Base-by-base conservation (phyloP, 768 basidiomycete genomes). In the Kwoniella bestiolae region DNA sequence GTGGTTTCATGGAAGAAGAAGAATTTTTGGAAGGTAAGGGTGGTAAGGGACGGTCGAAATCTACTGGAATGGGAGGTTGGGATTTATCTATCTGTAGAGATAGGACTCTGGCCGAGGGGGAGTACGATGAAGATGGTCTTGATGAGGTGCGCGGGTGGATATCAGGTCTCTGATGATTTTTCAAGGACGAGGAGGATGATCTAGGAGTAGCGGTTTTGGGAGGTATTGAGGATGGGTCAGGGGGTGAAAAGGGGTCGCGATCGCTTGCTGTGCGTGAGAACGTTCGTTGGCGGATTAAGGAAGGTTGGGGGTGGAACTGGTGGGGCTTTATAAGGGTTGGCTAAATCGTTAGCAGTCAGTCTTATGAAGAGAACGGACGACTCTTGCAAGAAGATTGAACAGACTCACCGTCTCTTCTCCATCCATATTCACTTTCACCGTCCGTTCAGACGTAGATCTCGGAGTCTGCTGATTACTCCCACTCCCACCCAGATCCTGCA, bases 211-310 rank as follows among this genome's bases (percentile, higher is more conserved):
- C 41, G n/a, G 38, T 41, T 3, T 31, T 32, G 9, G 34, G 63
- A 25, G 63, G 8, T 7, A 21, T 12, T 31, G 34, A 38, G n/a
- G 32, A 4, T 25, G 49, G 34, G 12, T 45, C 35, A 47, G 52
- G 50, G 31, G 56, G 63, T 32, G 65, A 29, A 31, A 58, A 63
- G 9, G 71, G 26, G 38, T 70, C 56, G 21, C 69, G 50, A 56
- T 73, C 72, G 46, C 72, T 73, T 7, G 69, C 69, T 51, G 72
- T 65, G 9, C 72, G 63, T 7, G 69, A 61, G 60, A 73, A 73
- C 14, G 59, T 61, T 5, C 72, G 62, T 18, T 34, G 16, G 21
- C 56, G 32, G 34, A 51, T 45, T 2, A 50, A 29, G 35, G 52
- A 49, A 21, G 57, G 29, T 26, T 65, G 50, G 14, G 23, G 35